A percentile compares a stretch with the other conserved stretches of the same genome.
Evolutionary conservation across 2,329 filamentous ascomycete species (phyloP).

Genomic region (Talaromyces albobiverticillius): DNA sequence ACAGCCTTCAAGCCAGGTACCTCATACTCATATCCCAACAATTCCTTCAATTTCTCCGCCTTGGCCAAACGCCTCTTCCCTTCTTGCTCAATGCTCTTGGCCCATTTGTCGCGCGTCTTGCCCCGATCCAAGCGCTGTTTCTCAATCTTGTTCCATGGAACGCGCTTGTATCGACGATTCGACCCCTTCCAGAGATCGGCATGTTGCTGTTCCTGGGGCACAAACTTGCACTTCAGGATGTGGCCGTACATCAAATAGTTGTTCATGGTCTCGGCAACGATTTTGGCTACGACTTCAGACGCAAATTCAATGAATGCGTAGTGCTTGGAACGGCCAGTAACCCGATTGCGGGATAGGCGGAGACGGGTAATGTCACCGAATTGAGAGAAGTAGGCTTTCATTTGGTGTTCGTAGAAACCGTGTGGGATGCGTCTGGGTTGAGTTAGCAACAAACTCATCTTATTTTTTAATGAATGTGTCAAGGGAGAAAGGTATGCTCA

Average conservation of each 20-base stretch:
- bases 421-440: slow-evolving; percentile 69
- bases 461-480: neutral
- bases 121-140: slow-evolving; percentile 72
- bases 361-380: slow-evolving; percentile 79
- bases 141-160: slow-evolving; percentile 84
- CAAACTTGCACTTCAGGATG: slow-evolving; percentile 80
- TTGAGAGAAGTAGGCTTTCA: slow-evolving; percentile 89
- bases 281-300: slow-evolving; percentile 74
- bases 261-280: slow-evolving; percentile 94
- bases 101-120: slow-evolving; percentile 73
- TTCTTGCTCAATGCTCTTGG: slow-evolving; percentile 70
- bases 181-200: slow-evolving; percentile 83
- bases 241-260: slow-evolving; percentile 95
- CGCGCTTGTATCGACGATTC: slow-evolving; percentile 82
- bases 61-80: slow-evolving; percentile 66
- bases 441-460: slow-evolving; percentile 18
- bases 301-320: slow-evolving; percentile 91
- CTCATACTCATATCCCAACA: slow-evolving; percentile 77
- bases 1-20: slow-evolving; percentile 68
- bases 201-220: slow-evolving; percentile 75
- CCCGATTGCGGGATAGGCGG: slow-evolving; percentile 85
- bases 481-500: slow-evolving; percentile 30
- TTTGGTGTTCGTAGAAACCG: slow-evolving; percentile 96
- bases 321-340: slow-evolving; percentile 88
- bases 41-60: slow-evolving; percentile 69